Evolutionary conservation across 768 basidiomycete genomes (phyloP).

Genomic region (Multifurca ochricompacta): DNA sequence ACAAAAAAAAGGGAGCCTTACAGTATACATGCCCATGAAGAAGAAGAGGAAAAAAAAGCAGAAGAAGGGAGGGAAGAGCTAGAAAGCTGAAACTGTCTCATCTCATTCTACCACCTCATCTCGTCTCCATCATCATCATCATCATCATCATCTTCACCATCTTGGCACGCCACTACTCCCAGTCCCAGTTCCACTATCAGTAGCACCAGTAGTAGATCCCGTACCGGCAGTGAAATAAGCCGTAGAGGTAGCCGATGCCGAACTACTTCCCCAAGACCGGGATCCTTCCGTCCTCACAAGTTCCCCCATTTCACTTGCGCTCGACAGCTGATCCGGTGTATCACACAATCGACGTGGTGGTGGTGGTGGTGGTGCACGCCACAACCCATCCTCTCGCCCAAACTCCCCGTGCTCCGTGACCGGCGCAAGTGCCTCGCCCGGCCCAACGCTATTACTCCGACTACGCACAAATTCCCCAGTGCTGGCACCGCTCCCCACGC

Average conservation of each 20-base stretch:
- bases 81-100: no score
- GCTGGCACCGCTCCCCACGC: not conserved
- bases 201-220: not conserved
- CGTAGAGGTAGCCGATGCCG: not conserved
- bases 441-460: constrained; percentile 14
- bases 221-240: constrained; percentile 1
- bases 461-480: not conserved
- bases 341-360: not conserved
- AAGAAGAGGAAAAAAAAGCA: no score
- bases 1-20: no score
- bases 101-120: not conserved
- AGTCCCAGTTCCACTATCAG: no score
- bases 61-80: no score
- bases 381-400: not conserved
- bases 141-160: no score
- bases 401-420: constrained; percentile 19
- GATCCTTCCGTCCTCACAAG: not conserved
- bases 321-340: not conserved
- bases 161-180: not conserved
- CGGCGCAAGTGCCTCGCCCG: constrained; percentile 14
- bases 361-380: no score
- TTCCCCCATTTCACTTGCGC: constrained; percentile 8
- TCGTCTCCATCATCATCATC: no score
- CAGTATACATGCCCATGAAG: no score
- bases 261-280: constrained; percentile 5